Base-by-base conservation (phyloP, 805 yeast genomes). In the Wickerhamiella occidentalis region DNA sequence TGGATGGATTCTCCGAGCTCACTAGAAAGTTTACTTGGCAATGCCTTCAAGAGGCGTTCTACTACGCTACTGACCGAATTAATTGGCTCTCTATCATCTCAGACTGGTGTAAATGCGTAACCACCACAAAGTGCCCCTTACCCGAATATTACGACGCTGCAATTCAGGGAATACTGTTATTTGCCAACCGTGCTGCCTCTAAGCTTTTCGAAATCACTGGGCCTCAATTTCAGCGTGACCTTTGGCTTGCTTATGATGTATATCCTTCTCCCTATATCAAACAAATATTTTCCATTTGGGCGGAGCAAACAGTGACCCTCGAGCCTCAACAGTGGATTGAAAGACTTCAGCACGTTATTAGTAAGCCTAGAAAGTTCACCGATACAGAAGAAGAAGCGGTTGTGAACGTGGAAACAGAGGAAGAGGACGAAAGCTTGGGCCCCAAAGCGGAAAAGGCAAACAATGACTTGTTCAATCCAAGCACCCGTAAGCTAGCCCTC, bases 201-300 rank as follows among this genome's bases (percentile, higher is more conserved):
- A 60, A 67, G 18, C 59, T 74, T 1, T 70, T 80, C 50, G 59
- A 66, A 2, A 50, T 61, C 8, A 58, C 66, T 1, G 67, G 66
- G 1, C 62, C 66, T 12, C 72, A 70, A 1, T 60, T 79, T 6
- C 78, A 78, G 37, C 71, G 68, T 40, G 66, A 75, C 23, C 64
- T 81, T 6, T 85, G 92, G 92, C 67, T 77, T 7, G 76, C 70
- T 30, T 72, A 68, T 54, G 78, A 71, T 65, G 66, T 60, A 11
- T 61, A 64, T 12, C 76, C 79, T 3, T 74, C 78, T 40, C 55
- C 54, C 1, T 71, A 69, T 6, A 60, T 82, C 17, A 60, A 68
- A 25, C 62, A 65, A 2, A 65, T 82, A 44, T 68, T 84, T 11
- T 61, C 58, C 13, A 72, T 76, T 15, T 84, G 92, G 90, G 62